phyloP scores from a whole-genome alignment of 2,329 filamentous ascomycete genomes.

The Helminthosporium solani region DNA sequence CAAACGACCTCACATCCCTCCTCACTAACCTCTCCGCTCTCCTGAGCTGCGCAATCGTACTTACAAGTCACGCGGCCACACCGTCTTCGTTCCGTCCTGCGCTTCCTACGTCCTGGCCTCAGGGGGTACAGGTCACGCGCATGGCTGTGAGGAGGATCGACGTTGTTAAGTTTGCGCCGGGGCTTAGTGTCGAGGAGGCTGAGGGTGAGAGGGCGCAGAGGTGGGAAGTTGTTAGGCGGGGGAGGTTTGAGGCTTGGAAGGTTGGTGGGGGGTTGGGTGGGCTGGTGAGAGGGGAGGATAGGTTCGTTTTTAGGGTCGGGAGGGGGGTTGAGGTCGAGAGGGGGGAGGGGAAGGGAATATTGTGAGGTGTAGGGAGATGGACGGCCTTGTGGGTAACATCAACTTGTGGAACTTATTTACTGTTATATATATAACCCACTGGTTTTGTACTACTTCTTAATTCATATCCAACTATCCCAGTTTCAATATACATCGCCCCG shows the following conservation, averaged over 20 bases:
- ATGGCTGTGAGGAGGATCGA: constrained; percentile 37
- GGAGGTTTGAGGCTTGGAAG: constrained; percentile 39
- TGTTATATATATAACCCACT: too few relatives aligned
- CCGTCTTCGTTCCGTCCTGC: constrained; percentile 13
- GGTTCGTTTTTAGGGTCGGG: constrained; percentile 32
- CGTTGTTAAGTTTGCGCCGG: constrained; percentile 40
- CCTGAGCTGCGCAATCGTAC: constrained; percentile 15
- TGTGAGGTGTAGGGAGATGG: too few relatives aligned
- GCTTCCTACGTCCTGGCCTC: constrained; percentile 35
- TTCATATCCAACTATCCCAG: too few relatives aligned
- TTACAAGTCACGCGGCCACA: constrained; percentile 16
- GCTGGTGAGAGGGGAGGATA: constrained; percentile 11
- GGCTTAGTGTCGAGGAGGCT: constrained; percentile 43
- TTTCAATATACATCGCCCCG: too few relatives aligned
- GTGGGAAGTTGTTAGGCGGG: constrained; percentile 39
- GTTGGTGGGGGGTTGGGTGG: constrained; percentile 15
- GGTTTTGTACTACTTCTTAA: too few relatives aligned
- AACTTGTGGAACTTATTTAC: too few relatives aligned
- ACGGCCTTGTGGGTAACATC: too few relatives aligned
- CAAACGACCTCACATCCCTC: constrained; percentile 14
- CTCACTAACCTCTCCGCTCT: constrained; percentile 11
- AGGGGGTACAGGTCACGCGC: constrained; percentile 25
- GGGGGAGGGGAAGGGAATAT: not conserved
- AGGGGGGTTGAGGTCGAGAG: not conserved
- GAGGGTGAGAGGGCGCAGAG: constrained; percentile 36